Conservation (phyloP, 768 basidiomycete species). For the Kwoniella sp. region DNA sequence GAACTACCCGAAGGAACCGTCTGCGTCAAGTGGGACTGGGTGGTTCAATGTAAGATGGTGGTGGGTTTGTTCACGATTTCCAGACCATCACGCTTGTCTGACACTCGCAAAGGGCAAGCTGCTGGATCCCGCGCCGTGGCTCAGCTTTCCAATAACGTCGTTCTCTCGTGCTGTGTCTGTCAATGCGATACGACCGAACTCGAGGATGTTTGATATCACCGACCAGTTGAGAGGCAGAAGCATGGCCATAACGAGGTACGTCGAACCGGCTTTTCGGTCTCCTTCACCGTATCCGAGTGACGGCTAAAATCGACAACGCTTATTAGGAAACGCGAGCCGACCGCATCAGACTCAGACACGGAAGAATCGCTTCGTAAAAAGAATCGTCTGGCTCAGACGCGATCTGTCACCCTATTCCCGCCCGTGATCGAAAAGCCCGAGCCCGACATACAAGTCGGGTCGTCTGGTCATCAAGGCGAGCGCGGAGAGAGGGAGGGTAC, state of each 20-base stretch:
- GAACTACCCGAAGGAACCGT: conserved; percentile 33
- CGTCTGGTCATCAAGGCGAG: conserved; percentile 1
- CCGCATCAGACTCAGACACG: conserved; percentile 41
- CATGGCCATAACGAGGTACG: conserved; percentile 29
- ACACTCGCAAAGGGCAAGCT: conserved; percentile 29
- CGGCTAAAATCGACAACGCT: no score
- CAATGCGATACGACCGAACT: conserved; percentile 10
- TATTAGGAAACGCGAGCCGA: conserved; percentile 29
- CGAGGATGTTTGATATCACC: conserved; percentile 28
- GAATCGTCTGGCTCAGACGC: neutral
- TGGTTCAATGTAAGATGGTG: conserved; percentile 25
- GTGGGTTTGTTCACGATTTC: conserved; percentile 24
- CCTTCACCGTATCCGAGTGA: no score
- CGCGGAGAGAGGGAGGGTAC: neutral
- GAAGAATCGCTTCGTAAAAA: conserved; percentile 25
- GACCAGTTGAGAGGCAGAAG: conserved; percentile 22
- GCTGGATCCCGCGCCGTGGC: conserved; percentile 22
- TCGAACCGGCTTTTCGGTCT: neutral
- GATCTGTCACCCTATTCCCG: conserved; percentile 9
- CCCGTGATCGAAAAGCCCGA: neutral
- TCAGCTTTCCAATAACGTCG: conserved; percentile 28
- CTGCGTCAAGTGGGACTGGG: conserved; percentile 40
- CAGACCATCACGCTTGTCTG: no score
- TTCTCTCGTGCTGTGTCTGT: conserved; percentile 11
- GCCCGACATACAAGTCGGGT: neutral